Evolutionary conservation across 2,329 filamentous ascomycete genomes (phyloP).

Genomic region (Endoconidiophora laricicola): DNA sequence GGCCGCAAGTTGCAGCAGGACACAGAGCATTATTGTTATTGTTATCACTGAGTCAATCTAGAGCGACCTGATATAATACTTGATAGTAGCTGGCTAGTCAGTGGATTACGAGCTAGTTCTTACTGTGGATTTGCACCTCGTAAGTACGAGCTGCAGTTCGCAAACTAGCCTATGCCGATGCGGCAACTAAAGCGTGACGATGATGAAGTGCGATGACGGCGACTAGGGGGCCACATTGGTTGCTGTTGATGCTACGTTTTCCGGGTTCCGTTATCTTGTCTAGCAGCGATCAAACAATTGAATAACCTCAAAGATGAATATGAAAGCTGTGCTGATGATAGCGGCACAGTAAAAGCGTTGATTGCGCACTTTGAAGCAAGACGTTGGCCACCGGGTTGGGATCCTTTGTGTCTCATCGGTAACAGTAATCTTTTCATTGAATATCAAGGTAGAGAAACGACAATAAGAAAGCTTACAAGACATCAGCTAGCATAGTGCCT

Average conservation of each 20-base stretch:
- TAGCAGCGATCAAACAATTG: not conserved
- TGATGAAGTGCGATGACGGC: not conserved
- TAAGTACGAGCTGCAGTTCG: too few species aligned
- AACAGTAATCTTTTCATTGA: not conserved
- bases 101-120: too few species aligned
- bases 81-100: not conserved
- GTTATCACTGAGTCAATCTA: not conserved
- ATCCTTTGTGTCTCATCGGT: not conserved
- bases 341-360: not conserved
- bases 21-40: too few species aligned
- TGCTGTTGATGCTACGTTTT: not conserved
- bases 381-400: not conserved
- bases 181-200: too few species aligned
- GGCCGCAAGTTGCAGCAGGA: too few species aligned
- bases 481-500: not conserved
- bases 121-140: too few species aligned
- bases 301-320: not conserved
- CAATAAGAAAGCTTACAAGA: not conserved
- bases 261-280: not conserved
- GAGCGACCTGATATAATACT: not conserved
- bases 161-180: too few species aligned
- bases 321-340: not conserved
- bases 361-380: not conserved
- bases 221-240: not conserved
- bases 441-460: not conserved